Base-by-base conservation (phyloP, 495 filamentous ascomycete genomes). In the Cladorrhinum samala region DNA sequence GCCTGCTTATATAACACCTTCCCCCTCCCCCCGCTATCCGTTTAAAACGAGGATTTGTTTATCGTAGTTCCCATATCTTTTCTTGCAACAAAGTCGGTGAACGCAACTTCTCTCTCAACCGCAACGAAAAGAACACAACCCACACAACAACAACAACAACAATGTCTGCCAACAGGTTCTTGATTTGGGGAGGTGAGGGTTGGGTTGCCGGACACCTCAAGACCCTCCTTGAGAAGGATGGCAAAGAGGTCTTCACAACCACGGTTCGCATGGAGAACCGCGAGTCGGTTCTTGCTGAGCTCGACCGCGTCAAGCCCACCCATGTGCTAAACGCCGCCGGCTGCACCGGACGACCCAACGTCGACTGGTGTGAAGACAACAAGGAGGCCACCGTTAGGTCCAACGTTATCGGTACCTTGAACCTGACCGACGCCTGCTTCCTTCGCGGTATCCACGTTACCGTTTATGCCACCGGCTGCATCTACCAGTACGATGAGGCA, bases 331-430 rank as follows among this genome's bases (percentile, higher is more conserved):
- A 84, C 62, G 77, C 77, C 54, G 82, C 82, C 42, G 82, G 82
- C 24, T 82, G 77, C 55, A 85, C 82, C n/a, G 82, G 82, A 37
- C 77, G 82, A 18, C 82, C 82, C 47, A 85, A 85, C 55, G 82
- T 85, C 59, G 82, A 85, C 68, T 85, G 82, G 82, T 85, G 82
- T 58, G 82, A 85, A 67, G 81, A 83, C 59, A 78, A 85, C 68
- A 82, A 75, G 64, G 76, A 83, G 62, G 76, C 78, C 33, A 85
- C 82, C 36, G 76, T 85, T 59, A 68, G 81, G 51, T 82, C 78
- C 59, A 85, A 85, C 52, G 82, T 80, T 42, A 74, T 83, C 50
- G 82, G 82, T 48, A 78, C 82, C 3, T 59, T 85, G 55, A 84
- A 84, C 61, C 67, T 85, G 59, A 68, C 80, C 43, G 82, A 83